These are phyloP conservation scores for Chenopodium album DNA, from an alignment of 148 eudicot species.

Conservation along the genomic window DNA sequence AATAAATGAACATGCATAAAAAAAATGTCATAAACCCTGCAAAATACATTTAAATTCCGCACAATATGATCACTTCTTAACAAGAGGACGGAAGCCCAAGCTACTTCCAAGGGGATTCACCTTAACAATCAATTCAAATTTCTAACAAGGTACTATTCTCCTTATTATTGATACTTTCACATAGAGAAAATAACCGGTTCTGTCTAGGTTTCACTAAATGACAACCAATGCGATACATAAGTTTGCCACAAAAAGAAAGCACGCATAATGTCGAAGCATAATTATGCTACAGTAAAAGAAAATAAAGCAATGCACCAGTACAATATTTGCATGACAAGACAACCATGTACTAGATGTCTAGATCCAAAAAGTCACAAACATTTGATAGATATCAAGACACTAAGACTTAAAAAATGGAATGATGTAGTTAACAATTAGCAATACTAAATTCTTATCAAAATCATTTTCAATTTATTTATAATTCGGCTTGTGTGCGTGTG, in stretches of 20 bases:
- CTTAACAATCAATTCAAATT: neutral
- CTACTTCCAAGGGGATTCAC: neutral
- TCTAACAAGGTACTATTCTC: neutral
- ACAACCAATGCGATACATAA: neutral
- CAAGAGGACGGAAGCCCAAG: neutral
- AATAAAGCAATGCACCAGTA: neutral
- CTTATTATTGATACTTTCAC: neutral
- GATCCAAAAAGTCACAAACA: neutral
- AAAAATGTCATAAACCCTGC: neutral
- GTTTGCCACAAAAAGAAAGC: neutral
- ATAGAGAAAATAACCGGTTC: neutral
- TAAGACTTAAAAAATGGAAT: neutral
- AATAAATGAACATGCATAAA: neutral
- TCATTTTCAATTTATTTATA: neutral
- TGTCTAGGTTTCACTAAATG: neutral
- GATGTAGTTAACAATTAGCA: neutral
- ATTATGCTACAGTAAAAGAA: neutral
- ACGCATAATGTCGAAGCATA: neutral
- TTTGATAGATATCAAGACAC: neutral
- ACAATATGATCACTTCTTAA: neutral
- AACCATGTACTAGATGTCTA: neutral
- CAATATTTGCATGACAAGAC: neutral
- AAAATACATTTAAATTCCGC: neutral
- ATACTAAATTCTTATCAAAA: neutral
- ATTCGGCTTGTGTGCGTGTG: neutral